Conservation (phyloP, 495 filamentous ascomycete genomes). For the Geoglossum glabrum region DNA sequence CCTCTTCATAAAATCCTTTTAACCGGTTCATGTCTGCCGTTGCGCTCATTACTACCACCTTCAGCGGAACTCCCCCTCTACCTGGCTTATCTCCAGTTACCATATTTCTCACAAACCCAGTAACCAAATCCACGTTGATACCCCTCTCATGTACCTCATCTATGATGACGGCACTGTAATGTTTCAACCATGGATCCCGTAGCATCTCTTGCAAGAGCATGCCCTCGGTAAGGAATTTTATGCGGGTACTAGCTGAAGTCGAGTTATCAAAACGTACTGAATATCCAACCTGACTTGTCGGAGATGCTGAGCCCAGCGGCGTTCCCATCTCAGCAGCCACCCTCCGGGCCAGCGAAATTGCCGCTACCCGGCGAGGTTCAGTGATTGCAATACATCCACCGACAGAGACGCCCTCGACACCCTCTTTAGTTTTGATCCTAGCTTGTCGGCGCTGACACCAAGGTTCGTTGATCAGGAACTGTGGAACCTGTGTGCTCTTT, state of each 20-base stretch:
- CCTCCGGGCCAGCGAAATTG: conserved; percentile 74
- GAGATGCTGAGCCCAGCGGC: conserved; percentile 42
- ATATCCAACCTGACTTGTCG: conserved; percentile 68
- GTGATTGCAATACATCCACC: conserved; percentile 90
- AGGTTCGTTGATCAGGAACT: conserved; percentile 59
- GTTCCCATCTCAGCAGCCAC: conserved; percentile 86
- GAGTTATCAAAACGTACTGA: conserved; percentile 86
- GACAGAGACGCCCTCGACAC: conserved; percentile 31
- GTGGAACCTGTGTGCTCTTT: conserved; percentile 92
- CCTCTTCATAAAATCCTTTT: conserved; percentile 48
- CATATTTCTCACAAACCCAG: conserved; percentile 70
- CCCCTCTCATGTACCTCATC: conserved; percentile 97
- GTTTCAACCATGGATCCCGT: conserved; percentile 57
- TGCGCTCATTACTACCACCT: conserved; percentile 91
- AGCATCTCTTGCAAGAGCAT: conserved; percentile 93
- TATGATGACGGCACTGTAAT: conserved; percentile 79
- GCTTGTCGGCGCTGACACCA: conserved; percentile 35
- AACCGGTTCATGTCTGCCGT: conserved; percentile 74
- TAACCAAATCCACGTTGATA: conserved; percentile 79
- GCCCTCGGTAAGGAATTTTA: conserved; percentile 93
- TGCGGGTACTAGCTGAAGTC: conserved; percentile 45
- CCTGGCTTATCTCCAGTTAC: conserved; percentile 33
- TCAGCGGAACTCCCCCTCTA: conserved; percentile 51
- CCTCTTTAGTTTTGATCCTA: conserved; percentile 17
- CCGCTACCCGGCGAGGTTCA: conserved; percentile 81